These are phyloP conservation scores for Leccinum imitatum DNA, from an alignment of 768 basidiomycete species.

Conservation along the genomic window DNA sequence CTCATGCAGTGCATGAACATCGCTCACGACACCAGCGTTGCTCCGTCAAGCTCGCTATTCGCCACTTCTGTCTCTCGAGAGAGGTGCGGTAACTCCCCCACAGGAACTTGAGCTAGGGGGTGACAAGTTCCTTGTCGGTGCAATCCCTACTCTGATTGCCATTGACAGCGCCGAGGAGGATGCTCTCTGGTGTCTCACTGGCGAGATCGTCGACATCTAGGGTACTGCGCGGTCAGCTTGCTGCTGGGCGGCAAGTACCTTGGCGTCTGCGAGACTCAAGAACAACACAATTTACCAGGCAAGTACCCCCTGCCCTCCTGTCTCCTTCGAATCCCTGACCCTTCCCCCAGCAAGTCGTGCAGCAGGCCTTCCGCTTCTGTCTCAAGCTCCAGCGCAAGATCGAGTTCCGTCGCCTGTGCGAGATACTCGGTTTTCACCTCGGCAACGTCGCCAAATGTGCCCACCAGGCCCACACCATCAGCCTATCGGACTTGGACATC, in stretches of 20 bases:
- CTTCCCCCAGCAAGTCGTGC: constrained; percentile 92
- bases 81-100: background rate
- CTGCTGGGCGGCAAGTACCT: background rate
- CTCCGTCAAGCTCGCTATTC: no score
- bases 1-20: no score
- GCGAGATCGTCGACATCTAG: constrained; percentile 93
- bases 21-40: no score
- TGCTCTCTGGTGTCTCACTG: constrained; percentile 33
- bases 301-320: constrained; percentile 67
- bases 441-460: constrained; percentile 94
- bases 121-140: constrained; percentile 25
- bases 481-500: constrained; percentile 89
- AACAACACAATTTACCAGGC: constrained; percentile 56
- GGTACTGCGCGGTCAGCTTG: background rate
- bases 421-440: constrained; percentile 93
- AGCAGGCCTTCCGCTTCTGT: constrained; percentile 98
- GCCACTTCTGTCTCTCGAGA: no score
- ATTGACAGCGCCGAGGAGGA: background rate
- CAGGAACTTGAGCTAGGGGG: background rate
- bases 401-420: constrained; percentile 95
- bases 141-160: constrained; percentile 2
- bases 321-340: constrained; percentile 44
- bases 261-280: constrained; percentile 50
- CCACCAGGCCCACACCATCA: constrained; percentile 91
- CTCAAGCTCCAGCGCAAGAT: constrained; percentile 85